Evolutionary conservation across 768 basidiomycete genomes (phyloP).

Genomic region (Tylopilus vinaceipallidus): DNA sequence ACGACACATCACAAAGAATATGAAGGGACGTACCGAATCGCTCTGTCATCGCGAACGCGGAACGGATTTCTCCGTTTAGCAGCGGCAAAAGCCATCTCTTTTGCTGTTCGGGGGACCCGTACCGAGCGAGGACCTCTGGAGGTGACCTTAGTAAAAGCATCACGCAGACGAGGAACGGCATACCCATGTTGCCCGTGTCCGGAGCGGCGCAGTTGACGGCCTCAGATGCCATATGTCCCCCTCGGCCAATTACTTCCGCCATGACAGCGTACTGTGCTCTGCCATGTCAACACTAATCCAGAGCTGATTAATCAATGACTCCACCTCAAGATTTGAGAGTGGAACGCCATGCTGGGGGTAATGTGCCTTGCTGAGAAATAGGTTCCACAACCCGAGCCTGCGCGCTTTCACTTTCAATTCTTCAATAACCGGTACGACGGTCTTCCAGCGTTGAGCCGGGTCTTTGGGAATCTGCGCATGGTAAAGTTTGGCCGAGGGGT

Average conservation of each 20-base stretch:
- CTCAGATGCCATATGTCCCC: conserved; percentile 79
- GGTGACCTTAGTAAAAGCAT: conserved; percentile 3
- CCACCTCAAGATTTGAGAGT: conserved; percentile 90
- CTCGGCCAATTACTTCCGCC: conserved; percentile 92
- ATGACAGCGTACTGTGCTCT: conserved; percentile 85
- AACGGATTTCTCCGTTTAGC: conserved; percentile 89
- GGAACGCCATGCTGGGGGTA: conserved; percentile 88
- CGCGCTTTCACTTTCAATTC: conserved; percentile 88
- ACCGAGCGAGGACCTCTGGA: conserved; percentile 95
- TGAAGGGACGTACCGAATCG: conserved; percentile 56
- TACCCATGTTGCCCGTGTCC: conserved; percentile 98
- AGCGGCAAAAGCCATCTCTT: conserved; percentile 86
- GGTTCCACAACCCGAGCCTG: conserved; percentile 91
- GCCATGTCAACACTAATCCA: not conserved
- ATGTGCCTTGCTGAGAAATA: conserved; percentile 93
- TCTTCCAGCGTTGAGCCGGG: conserved; percentile 76
- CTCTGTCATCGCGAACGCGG: conserved; percentile 97
- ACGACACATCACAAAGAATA: conserved; percentile 3
- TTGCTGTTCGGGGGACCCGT: conserved; percentile 90
- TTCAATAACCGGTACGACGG: conserved; percentile 74
- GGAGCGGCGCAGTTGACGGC: conserved; percentile 93
- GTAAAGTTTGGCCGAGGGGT: conserved; percentile 74
- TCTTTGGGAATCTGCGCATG: conserved; percentile 81
- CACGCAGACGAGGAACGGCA: not conserved
- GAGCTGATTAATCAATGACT: conserved; percentile 11